Evolutionary conservation across 176 grass and related monocot genomes (phyloP).

Genomic region (Tillandsia leiboldiana): DNA sequence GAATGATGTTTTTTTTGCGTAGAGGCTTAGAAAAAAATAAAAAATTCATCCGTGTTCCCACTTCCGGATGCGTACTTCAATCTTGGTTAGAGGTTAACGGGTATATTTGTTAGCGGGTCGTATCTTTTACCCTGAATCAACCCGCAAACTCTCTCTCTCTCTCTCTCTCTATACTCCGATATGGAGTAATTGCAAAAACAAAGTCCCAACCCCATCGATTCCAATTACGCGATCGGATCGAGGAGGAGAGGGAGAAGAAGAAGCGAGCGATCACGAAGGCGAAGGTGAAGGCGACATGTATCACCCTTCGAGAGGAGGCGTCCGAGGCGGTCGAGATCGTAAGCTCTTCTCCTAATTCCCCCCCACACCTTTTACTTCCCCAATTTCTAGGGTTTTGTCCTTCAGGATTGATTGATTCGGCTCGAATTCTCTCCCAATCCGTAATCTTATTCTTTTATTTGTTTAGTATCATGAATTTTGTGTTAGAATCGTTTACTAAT

Average conservation of each 20-base stretch:
- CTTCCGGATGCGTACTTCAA: too few species aligned
- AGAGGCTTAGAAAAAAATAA: too few species aligned
- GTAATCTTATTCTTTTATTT: not conserved
- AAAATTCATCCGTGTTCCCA: too few species aligned
- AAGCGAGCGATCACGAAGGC: not conserved
- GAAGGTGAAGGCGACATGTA: conserved; percentile 38
- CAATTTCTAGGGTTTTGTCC: not conserved
- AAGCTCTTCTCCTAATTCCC: conserved; percentile 15
- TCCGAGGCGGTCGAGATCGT: conserved; percentile 94
- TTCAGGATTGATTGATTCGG: not conserved
- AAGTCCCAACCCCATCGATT: too few species aligned
- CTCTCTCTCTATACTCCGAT: too few species aligned
- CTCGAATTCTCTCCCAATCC: not conserved
- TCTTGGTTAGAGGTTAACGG: too few species aligned
- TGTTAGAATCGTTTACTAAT: too few species aligned
- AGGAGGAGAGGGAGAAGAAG: not conserved
- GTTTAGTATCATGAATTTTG: not conserved
- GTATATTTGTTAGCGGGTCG: too few species aligned
- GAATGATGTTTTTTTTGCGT: too few species aligned
- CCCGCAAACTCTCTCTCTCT: too few species aligned
- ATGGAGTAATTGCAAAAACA: too few species aligned
- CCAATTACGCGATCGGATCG: not conserved
- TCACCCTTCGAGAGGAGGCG: conserved; percentile 91
- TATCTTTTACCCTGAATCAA: too few species aligned
- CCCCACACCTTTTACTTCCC: not conserved